A percentile compares a stretch with the other conserved stretches of the same genome.
phyloP scores from a whole-genome alignment of 2,329 filamentous ascomycete genomes.

The Colletotrichum salicis region DNA sequence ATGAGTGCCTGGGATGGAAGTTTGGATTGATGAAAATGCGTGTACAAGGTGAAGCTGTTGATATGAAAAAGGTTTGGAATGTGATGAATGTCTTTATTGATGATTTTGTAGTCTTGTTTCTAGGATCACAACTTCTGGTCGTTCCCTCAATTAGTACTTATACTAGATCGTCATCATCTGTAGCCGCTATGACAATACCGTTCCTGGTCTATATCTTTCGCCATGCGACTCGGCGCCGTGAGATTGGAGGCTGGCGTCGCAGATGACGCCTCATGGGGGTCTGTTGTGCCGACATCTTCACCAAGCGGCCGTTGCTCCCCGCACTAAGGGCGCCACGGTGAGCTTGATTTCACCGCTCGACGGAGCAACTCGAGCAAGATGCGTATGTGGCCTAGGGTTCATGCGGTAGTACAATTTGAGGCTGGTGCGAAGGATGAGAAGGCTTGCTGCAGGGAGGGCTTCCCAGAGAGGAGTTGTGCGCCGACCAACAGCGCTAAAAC shows the following conservation, averaged over 20 bases:
- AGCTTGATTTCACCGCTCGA: conserved; percentile 11
- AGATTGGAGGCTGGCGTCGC: background rate
- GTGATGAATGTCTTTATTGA: background rate
- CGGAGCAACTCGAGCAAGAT: background rate
- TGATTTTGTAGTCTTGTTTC: background rate
- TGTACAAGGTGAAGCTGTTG: background rate
- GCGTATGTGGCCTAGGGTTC: too few species aligned
- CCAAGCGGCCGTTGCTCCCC: background rate
- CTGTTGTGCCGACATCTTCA: background rate
- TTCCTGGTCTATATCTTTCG: background rate
- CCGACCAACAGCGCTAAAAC: background rate
- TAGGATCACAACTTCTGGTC: background rate
- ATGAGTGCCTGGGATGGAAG: background rate
- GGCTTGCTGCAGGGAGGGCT: background rate
- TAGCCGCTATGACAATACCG: background rate
- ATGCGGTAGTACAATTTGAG: background rate
- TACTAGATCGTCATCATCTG: background rate
- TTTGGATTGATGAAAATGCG: background rate
- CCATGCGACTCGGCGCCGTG: background rate
- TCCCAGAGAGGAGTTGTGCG: background rate
- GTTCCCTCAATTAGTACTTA: background rate
- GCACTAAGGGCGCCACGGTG: background rate
- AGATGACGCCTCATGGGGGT: background rate
- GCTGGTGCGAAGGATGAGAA: too few species aligned
- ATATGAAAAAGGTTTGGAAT: background rate